Percentiles rank a stretch among this genome's conserved stretches.
Conservation (phyloP, 1,284 basidiomycete species). For the Fomitiporia mediterranea region DNA sequence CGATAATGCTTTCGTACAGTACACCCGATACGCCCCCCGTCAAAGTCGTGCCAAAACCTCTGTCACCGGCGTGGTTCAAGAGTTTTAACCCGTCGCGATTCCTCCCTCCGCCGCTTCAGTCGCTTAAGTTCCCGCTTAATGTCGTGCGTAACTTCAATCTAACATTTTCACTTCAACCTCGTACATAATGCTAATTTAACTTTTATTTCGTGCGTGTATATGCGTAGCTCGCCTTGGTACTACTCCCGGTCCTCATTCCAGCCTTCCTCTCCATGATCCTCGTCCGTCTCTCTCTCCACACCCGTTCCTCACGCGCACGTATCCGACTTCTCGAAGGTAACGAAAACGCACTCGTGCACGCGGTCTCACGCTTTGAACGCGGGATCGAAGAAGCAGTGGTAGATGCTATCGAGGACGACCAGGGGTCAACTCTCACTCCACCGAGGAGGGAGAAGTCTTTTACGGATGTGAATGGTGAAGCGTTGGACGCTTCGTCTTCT, state of each 20-base stretch:
- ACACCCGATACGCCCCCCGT: slow-evolving; percentile 20
- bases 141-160: slow-evolving; percentile 32
- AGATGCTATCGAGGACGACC: slow-evolving; percentile 16
- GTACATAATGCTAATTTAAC: too few species aligned
- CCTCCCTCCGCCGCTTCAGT: slow-evolving; percentile 30
- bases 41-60: slow-evolving; percentile 9
- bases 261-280: slow-evolving; percentile 27
- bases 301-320: slow-evolving; percentile 24
- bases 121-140: slow-evolving; percentile 35
- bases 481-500: background rate
- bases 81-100: slow-evolving; percentile 18
- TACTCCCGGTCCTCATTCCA: slow-evolving; percentile 33
- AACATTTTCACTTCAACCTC: too few species aligned
- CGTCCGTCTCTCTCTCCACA: slow-evolving; percentile 24
- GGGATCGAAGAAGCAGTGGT: slow-evolving; percentile 16
- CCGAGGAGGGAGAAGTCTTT: background rate
- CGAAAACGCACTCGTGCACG: slow-evolving; percentile 21
- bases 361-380: slow-evolving; percentile 8
- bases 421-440: background rate
- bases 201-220: too few species aligned
- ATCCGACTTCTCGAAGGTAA: slow-evolving; percentile 25
- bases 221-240: slow-evolving; percentile 19
- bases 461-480: background rate
- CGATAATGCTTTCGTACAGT: slow-evolving; percentile 23
- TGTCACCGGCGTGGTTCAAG: slow-evolving; percentile 22